phyloP scores from a whole-genome alignment of 768 basidiomycete genomes.

The Auriscalpium orientale region DNA sequence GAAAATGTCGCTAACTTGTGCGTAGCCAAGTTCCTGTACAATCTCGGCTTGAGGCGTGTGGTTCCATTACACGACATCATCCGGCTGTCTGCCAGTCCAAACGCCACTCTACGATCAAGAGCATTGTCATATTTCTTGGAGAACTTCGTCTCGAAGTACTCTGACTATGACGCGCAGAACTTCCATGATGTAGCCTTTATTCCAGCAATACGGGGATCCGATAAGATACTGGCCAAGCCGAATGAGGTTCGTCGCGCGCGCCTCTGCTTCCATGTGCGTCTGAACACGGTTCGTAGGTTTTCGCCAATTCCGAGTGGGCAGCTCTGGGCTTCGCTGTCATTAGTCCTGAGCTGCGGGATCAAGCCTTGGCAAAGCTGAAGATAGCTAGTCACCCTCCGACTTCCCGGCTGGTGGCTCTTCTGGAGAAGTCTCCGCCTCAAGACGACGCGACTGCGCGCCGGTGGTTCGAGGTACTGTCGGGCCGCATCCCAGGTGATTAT shows the following conservation, averaged over 20 bases:
- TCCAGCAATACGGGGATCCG: conserved; percentile 54
- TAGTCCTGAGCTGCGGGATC: conserved; percentile 41
- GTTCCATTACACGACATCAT: conserved; percentile 66
- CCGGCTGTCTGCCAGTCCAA: conserved; percentile 53
- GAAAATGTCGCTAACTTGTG: background rate
- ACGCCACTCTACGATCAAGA: conserved; percentile 39
- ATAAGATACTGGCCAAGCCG: conserved; percentile 50
- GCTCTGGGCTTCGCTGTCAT: conserved; percentile 71
- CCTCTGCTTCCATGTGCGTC: background rate
- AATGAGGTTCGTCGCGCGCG: conserved; percentile 43
- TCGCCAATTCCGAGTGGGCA: conserved; percentile 58
- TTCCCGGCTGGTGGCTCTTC: conserved; percentile 45
- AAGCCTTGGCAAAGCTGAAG: conserved; percentile 56
- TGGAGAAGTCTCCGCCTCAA: conserved; percentile 54
- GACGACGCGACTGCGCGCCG: conserved; percentile 44
- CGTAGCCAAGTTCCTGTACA: conserved; percentile 73
- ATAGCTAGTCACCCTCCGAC: conserved; percentile 65
- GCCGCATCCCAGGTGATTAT: conserved; percentile 49
- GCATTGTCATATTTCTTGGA: conserved; percentile 83
- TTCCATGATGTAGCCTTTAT: conserved; percentile 66
- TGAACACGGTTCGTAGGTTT: conserved; percentile 45
- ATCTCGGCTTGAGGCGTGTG: conserved; percentile 57
- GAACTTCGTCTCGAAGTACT: conserved; percentile 55
- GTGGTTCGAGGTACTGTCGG: conserved; percentile 65
- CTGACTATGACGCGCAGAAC: conserved; percentile 45